Evolutionary conservation across 2,329 filamentous ascomycete genomes (phyloP), one percentile per base, ranked within the genome.

Genomic region (Drechslerella stenobrocha): DNA sequence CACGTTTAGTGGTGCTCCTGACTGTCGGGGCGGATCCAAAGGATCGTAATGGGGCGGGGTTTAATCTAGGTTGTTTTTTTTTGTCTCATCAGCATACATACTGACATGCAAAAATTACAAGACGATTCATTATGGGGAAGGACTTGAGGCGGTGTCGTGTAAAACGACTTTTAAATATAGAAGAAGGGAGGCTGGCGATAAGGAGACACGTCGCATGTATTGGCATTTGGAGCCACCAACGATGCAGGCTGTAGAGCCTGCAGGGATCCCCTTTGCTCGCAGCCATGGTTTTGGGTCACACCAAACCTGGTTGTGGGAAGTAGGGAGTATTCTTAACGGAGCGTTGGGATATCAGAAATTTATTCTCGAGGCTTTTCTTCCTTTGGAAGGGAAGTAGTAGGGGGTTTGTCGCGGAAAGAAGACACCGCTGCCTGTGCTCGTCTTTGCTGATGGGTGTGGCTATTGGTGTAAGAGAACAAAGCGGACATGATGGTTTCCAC

Each of bases 271-370:
- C 81, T 83, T 84, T 80, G 81, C 75, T 82, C 79, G 35, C 35
- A 22, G 9, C 20, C 9, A 15, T 30, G 11, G 28, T 11, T 40
- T 35, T 28, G 20, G 15, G 13, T 40, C 18, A 44, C 48, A 6
- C 15, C 32, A 13, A 44, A n/a, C 45, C 34, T 40, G 23, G 23
- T 46, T 45, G 34, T 30, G 50, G 63, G 63, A 67, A 67, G 81
- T 87, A 83, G 82, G 83, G 81, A 78, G 80, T 82, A 81, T 79
- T 81, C 85, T 86, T 87, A 89, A 89, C 87, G 87, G 87, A 89
- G 84, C 87, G 85, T 87, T 88, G 87, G 87, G 76, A 90, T 80
- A 88, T 79, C 72, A 79, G 75, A 76, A 70, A 63, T 71, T 56
- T 61, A 72, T 74, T 71, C 72, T 70, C 45, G 44, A 15, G 23